Base-by-base conservation (phyloP, 1,284 basidiomycete species). In the Gymnopus androsaceus region DNA sequence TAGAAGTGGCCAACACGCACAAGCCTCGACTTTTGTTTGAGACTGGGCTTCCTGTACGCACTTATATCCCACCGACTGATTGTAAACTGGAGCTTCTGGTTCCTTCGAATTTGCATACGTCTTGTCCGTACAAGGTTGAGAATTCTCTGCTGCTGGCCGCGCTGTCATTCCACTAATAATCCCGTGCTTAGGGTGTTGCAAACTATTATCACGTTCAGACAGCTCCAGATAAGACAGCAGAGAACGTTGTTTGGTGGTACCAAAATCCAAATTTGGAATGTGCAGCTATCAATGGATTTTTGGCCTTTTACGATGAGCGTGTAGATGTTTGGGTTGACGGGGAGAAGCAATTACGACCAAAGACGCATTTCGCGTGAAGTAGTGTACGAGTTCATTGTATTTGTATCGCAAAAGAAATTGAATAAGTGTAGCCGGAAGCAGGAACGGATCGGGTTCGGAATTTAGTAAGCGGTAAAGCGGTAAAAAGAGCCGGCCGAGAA, bases 321-420 rank as follows among this genome's bases (percentile, higher is more conserved):
- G 79, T 87, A 17, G 82, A 85, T 56, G 77, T 87, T 7, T 87
- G 75, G 71, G 66, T 88, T n/a, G 83, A 87, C 62, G 84, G 76
- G 7, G 74, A 75, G 55, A 80, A 81, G 63, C 78, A 82, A 63
- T 53, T 54, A 11, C 66, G 62, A 6, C 72, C 71, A 7, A 51
- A 42, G 19, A 59, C 54, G 12, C 55, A 44, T 46, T 51, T 51
- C 30, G 41, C n/a, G 25, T 42, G n/a, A 42, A 11, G 3, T 27
- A n/a, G n/a, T n/a, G n/a, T n/a, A n/a, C 14, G 6, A 42, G 15
- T 40, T 12, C 36, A 12, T 37, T 37, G 14, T 17, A n/a, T 37
- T 19, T n/a, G n/a, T n/a, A n/a, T n/a, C n/a, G n/a, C n/a, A n/a
- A n/a, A n/a, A n/a, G n/a, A n/a, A n/a, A n/a, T n/a, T n/a, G n/a